Conservation (phyloP, 371 early-diverging fungal species). For the Quaeritorhiza haematococci region DNA sequence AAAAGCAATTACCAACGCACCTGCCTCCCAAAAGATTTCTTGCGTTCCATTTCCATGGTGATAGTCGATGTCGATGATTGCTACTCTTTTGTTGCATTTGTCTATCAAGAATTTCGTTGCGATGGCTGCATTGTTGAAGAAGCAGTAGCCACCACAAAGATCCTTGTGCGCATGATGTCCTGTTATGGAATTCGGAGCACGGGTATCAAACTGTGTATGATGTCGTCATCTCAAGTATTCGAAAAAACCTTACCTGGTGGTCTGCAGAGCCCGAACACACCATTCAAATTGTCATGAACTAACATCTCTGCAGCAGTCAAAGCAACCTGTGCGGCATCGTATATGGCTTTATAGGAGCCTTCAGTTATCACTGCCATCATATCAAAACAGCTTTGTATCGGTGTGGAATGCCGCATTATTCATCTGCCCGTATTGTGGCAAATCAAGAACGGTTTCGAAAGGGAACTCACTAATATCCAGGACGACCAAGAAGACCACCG, state of each 20-base stretch:
- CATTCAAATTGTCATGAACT: conserved; percentile 21
- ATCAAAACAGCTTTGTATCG: conserved; percentile 56
- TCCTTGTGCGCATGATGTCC: conserved; percentile 59
- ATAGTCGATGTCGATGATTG: conserved; percentile 57
- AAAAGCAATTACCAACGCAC: no score
- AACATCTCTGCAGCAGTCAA: conserved; percentile 56
- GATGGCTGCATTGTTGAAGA: conserved; percentile 57
- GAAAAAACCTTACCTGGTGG: conserved; percentile 51
- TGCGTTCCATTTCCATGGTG: conserved; percentile 76
- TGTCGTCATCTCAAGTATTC: no score
- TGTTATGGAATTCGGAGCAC: conserved; percentile 17
- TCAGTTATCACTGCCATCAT: conserved; percentile 48
- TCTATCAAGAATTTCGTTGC: conserved; percentile 54
- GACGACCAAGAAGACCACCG: conserved; percentile 17
- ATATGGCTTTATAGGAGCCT: conserved; percentile 62
- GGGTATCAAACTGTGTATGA: not conserved
- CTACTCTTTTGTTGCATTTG: conserved; percentile 9
- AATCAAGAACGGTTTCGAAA: conserved; percentile 12
- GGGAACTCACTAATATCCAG: conserved; percentile 27
- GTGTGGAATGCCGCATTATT: no score
- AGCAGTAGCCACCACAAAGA: conserved; percentile 56
- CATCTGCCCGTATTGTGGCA: conserved; percentile 42
- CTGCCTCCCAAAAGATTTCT: conserved; percentile 54
- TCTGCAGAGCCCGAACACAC: conserved; percentile 62
- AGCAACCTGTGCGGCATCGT: conserved; percentile 61